Evolutionary conservation across 192 early-diverging fungal genomes (phyloP), one percentile per base, ranked within the genome.

Genomic region (Podila epicladia): DNA sequence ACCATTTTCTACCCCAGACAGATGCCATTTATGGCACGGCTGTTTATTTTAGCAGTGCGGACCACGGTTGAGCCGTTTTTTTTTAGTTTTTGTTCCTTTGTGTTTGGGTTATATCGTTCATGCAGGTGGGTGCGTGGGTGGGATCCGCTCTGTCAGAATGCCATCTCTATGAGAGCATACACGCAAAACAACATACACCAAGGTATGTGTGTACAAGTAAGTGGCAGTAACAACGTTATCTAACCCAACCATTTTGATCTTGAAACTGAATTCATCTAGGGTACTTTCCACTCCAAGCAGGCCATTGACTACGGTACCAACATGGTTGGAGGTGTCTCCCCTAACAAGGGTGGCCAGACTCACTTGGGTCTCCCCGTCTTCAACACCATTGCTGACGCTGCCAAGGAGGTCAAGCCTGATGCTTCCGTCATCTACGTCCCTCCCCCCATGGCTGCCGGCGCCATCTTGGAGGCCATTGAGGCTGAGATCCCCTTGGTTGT

Each of bases 231-330:
- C 35, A 37, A 37, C 57, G 57, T 28, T 58, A 6, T 58, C 57
- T 58, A 58, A 58, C 28, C 0, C 19, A 57, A 11, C 35, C 4
- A 58, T 4, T 0, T 4, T 0, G 22, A 13, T 37, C 2, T 69
- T 48, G 17, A 13, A 19, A 22, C 15, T 45, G 41, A 15, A 45
- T 45, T 63, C 41, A 20, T 50, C 28, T 82, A 94, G 97, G 98
- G 97, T 64, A 99, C 98, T 31, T 99, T 99, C 92, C 98, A 99
- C 88, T 95, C 97, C 58, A 90, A 96, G 84, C 97, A 99, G 87
- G 98, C 98, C 38, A 95, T 99, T 82, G 97, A 93, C 72, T 99
- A 99, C 83, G 98, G 98, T 71, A 98, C 98, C 70, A 97, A 98
- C 73, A 94, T 99, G 90, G 94, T 99, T 53, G 98, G 98, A 73